Conservation (phyloP, 768 basidiomycete species). For the Grammothele lineata region DNA sequence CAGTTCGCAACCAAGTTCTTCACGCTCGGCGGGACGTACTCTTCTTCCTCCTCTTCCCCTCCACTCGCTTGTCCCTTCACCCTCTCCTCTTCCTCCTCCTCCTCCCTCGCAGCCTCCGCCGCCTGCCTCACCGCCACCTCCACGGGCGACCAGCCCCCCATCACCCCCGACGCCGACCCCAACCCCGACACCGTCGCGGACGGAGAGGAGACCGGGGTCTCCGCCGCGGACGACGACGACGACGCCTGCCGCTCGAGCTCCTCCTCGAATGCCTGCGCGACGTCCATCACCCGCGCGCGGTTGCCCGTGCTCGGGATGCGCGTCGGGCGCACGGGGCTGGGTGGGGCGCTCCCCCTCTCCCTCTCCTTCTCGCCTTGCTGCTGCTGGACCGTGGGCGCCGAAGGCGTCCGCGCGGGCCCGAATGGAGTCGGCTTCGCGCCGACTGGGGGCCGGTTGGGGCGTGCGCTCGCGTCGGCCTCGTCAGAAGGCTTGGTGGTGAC, state of each 20-base stretch:
- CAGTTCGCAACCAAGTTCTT: conserved; percentile 18
- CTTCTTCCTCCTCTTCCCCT: conserved; percentile 3
- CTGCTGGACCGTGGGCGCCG: too few relatives aligned
- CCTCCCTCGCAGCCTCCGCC: neutral
- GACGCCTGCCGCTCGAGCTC: conserved; percentile 3
- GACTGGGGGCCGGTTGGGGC: too few relatives aligned
- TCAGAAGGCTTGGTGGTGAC: too few relatives aligned
- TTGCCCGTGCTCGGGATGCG: conserved; percentile 68
- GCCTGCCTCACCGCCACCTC: neutral
- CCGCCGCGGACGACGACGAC: conserved; percentile 1
- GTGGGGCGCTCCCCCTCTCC: conserved; percentile 7
- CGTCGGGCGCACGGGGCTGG: conserved; percentile 38
- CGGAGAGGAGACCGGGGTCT: neutral
- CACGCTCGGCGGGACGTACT: conserved; percentile 14
- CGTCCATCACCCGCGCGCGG: conserved; percentile 73
- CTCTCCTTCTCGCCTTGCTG: too few relatives aligned
- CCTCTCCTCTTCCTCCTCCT: neutral
- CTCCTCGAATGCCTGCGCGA: conserved; percentile 52
- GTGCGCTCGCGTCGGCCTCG: too few relatives aligned
- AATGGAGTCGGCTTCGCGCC: too few relatives aligned
- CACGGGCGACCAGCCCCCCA: neutral
- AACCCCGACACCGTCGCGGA: neutral
- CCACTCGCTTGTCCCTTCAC: too few relatives aligned
- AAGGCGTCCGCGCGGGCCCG: too few relatives aligned
- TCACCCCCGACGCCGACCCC: too few relatives aligned